Conservation (phyloP, 352 stramenopile species). For the Sclerospora graminicola region DNA sequence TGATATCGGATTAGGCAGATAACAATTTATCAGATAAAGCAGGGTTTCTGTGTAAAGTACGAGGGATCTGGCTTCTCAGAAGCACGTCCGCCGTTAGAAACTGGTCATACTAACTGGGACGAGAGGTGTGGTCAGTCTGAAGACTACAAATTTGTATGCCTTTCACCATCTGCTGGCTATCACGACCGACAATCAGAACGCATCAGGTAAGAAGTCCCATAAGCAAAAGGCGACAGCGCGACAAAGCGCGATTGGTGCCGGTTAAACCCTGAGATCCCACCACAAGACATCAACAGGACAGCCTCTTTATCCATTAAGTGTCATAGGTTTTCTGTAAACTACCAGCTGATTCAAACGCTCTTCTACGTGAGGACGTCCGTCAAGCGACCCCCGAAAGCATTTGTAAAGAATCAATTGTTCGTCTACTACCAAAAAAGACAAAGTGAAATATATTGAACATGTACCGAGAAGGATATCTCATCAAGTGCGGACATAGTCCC, state of each 20-base stretch:
- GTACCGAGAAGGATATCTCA: constrained; percentile 75
- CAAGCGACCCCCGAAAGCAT: too few species aligned
- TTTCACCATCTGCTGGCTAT: constrained; percentile 7
- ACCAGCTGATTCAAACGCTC: constrained; percentile 5
- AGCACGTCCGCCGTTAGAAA: not conserved
- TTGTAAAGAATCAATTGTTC: too few species aligned
- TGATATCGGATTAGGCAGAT: constrained; percentile 5
- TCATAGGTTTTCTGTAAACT: too few species aligned
- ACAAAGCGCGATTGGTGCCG: too few species aligned
- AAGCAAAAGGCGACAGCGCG: not conserved
- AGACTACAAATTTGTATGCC: constrained; percentile 8
- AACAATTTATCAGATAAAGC: too few species aligned
- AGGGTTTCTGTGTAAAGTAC: not conserved
- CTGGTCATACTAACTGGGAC: not conserved
- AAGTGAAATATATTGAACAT: too few species aligned
- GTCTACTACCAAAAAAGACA: not conserved
- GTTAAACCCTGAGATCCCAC: too few species aligned
- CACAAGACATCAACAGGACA: too few species aligned
- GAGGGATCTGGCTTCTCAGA: constrained; percentile 3
- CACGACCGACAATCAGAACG: too few species aligned
- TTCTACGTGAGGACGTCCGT: too few species aligned
- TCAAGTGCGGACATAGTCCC: constrained; percentile 38
- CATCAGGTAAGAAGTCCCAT: constrained; percentile 2
- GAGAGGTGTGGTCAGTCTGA: too few species aligned
- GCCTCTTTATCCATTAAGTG: too few species aligned